Percentiles rank a stretch among this genome's conserved stretches.
phyloP scores from a whole-genome alignment of 2,329 filamentous ascomycete genomes.

The Rutstroemia sp. region DNA sequence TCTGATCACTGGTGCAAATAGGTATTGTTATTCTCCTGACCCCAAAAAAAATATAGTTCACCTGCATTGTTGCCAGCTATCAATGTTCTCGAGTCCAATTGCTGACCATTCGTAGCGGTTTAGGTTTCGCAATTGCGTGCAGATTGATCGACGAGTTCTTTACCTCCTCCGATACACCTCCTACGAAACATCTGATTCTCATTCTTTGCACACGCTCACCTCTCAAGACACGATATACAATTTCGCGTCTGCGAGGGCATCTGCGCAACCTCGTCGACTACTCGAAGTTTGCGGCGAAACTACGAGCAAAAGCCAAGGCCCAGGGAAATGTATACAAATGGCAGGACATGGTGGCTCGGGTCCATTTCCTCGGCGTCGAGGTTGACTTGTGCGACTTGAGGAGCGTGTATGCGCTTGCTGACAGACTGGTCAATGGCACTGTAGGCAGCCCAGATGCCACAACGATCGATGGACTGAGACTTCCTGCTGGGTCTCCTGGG shows the following conservation, averaged over 20 bases:
- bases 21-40: conserved; percentile 43
- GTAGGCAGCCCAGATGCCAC: conserved; percentile 28
- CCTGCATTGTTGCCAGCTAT: neutral
- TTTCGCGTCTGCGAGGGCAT: conserved; percentile 55
- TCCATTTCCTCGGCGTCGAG: conserved; percentile 52
- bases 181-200: conserved; percentile 64
- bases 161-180: conserved; percentile 54
- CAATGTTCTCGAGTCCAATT: neutral
- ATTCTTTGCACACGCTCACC: conserved; percentile 76
- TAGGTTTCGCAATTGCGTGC: conserved; percentile 76
- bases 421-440: conserved; percentile 27
- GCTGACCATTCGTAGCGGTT: conserved; percentile 55
- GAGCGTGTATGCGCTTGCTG: conserved; percentile 34
- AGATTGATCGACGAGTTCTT: conserved; percentile 90
- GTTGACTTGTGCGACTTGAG: conserved; percentile 54
- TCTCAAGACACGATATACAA: conserved; percentile 67
- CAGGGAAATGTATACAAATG: conserved; percentile 43
- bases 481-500: conserved; percentile 28
- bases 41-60: too few relatives aligned
- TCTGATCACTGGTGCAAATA: conserved; percentile 80
- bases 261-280: conserved; percentile 39
- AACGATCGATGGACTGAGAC: conserved; percentile 24
- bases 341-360: conserved; percentile 38
- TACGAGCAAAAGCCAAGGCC: conserved; percentile 42
- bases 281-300: conserved; percentile 43